A percentile compares a stretch with the other conserved stretches of the same genome.
Evolutionary conservation across 768 basidiomycete species (phyloP).

Genomic region (Leucosporidium yakuticum): DNA sequence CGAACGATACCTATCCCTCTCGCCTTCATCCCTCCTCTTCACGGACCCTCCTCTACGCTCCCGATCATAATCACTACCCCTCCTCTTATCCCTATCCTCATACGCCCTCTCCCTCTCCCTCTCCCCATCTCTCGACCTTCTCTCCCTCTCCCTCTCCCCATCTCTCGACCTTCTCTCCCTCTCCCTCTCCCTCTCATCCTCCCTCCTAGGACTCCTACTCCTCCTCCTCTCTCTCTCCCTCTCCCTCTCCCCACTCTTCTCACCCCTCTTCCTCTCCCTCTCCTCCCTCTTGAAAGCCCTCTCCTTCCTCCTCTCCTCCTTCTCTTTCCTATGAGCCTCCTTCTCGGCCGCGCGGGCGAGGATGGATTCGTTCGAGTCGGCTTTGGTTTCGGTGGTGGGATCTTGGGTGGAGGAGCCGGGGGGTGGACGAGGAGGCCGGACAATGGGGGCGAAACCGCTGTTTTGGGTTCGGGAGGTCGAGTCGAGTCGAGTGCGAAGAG

Average conservation of each 20-base stretch:
- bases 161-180: conserved; percentile 38
- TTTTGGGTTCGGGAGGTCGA: no score
- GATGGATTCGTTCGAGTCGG: conserved; percentile 32
- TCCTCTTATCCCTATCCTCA: background rate
- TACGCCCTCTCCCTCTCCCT: background rate
- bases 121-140: background rate
- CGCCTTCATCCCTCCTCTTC: conserved; percentile 3
- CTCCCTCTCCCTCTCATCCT: conserved; percentile 37
- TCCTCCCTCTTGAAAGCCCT: conserved; percentile 8
- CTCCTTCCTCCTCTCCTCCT: conserved; percentile 46
- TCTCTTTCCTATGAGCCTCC: conserved; percentile 44
- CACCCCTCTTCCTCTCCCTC: background rate
- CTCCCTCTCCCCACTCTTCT: conserved; percentile 36
- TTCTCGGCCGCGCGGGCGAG: conserved; percentile 41
- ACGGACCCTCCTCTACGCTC: no score
- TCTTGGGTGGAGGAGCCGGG: conserved; percentile 35
- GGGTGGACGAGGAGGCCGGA: conserved; percentile 27
- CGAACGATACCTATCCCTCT: background rate
- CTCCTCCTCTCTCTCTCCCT: background rate
- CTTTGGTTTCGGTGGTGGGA: conserved; percentile 4
- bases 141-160: background rate
- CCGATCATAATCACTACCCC: background rate
- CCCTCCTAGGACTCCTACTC: background rate
- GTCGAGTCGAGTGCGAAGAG: no score
- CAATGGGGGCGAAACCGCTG: conserved; percentile 63